phyloP scores from a whole-genome alignment of 495 filamentous ascomycete genomes.

The Aspergillus homomorphus region DNA sequence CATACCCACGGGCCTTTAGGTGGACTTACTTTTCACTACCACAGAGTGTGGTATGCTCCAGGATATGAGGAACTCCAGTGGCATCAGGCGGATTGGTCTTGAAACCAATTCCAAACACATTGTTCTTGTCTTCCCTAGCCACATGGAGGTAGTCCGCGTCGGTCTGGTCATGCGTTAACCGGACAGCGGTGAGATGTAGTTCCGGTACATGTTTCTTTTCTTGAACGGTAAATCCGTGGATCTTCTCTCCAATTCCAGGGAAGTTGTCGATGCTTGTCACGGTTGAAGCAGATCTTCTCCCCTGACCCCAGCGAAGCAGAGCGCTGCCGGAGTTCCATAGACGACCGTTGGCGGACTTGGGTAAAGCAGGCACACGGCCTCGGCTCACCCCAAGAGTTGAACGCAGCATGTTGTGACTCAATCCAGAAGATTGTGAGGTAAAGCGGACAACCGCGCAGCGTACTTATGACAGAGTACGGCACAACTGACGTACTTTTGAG shows the following conservation, averaged over 20 bases:
- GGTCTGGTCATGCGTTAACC: slow-evolving; percentile 88
- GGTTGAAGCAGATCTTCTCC: slow-evolving; percentile 57
- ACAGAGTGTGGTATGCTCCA: slow-evolving; percentile 95
- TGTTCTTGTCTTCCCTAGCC: slow-evolving; percentile 91
- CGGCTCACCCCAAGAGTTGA: slow-evolving; percentile 30
- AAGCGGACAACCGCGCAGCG: not conserved
- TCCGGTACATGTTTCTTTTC: slow-evolving; percentile 90
- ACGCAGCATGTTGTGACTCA: slow-evolving; percentile 31
- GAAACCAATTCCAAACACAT: slow-evolving; percentile 98
- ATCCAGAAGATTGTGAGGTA: not conserved
- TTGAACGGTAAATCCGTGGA: slow-evolving; percentile 89
- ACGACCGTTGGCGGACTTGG: slow-evolving; percentile 21
- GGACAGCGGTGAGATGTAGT: slow-evolving; percentile 84
- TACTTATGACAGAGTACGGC: not conserved
- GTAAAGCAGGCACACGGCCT: slow-evolving; percentile 27
- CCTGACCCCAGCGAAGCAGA: slow-evolving; percentile 42
- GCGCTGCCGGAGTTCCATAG: slow-evolving; percentile 18
- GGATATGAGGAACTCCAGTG: slow-evolving; percentile 93
- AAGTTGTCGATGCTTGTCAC: slow-evolving; percentile 69
- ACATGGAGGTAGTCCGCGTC: slow-evolving; percentile 95
- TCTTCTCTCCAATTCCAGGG: slow-evolving; percentile 73
- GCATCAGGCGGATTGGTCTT: slow-evolving; percentile 98
- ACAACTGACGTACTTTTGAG: not conserved
- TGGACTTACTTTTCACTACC: slow-evolving; percentile 82
- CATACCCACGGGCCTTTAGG: too few species aligned